phyloP scores from a whole-genome alignment of 2,329 filamentous ascomycete genomes.

The Gaeumannomyces sp. region DNA sequence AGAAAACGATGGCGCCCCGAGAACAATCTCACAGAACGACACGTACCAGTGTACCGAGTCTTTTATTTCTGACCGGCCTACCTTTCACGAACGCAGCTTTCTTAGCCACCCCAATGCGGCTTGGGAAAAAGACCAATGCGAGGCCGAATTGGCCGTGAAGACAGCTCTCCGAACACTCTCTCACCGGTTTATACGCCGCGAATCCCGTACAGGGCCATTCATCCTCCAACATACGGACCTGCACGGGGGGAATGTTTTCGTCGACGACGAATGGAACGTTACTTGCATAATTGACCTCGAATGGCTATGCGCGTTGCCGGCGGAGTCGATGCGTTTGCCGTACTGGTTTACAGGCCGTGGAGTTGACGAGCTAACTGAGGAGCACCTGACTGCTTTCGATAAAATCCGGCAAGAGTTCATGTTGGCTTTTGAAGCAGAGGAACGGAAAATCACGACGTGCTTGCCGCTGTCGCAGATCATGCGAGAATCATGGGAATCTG shows the following conservation, averaged over 20 bases:
- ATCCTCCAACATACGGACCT: constrained; percentile 1
- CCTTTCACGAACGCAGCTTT: too few species aligned
- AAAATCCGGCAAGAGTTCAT: too few species aligned
- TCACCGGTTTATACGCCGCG: constrained; percentile 3
- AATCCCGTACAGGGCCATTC: neutral
- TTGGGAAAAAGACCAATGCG: neutral
- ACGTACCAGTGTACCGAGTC: too few species aligned
- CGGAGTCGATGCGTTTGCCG: constrained; percentile 22
- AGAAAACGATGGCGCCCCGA: too few species aligned
- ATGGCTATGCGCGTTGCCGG: constrained; percentile 24
- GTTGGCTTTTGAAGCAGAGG: too few species aligned
- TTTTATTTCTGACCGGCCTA: too few species aligned
- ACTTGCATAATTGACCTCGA: constrained; percentile 25
- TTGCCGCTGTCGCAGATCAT: constrained; percentile 19
- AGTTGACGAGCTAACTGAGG: too few species aligned
- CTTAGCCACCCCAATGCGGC: too few species aligned
- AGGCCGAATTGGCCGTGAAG: neutral
- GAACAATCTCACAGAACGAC: too few species aligned
- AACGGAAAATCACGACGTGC: constrained; percentile 8
- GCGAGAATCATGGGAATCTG: constrained; percentile 21
- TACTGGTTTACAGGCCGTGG: constrained; percentile 23
- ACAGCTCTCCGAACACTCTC: neutral
- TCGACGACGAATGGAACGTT: constrained; percentile 25
- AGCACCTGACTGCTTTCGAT: too few species aligned
- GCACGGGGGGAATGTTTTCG: constrained; percentile 2